These are phyloP conservation scores for Curvularia eragrostidis DNA, from an alignment of 2,329 filamentous ascomycete genomes.

Conservation along the genomic window DNA sequence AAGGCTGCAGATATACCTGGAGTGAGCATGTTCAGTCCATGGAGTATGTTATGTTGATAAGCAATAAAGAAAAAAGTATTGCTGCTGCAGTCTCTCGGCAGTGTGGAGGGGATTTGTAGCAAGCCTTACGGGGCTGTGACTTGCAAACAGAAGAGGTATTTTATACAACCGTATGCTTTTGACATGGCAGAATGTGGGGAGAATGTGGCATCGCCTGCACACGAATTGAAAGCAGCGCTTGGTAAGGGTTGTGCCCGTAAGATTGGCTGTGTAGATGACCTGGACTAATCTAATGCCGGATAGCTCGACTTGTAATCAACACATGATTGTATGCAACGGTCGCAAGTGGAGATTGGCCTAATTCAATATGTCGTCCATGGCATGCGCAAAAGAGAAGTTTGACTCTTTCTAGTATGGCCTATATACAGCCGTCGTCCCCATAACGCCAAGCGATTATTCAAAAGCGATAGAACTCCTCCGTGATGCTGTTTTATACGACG, in stretches of 20 bases:
- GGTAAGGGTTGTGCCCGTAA: too few relatives aligned
- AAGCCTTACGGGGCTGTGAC: conserved; percentile 2
- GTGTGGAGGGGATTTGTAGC: conserved; percentile 8
- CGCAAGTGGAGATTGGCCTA: conserved; percentile 2
- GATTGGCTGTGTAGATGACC: too few relatives aligned
- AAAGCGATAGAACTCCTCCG: conserved; percentile 29
- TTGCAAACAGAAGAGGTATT: conserved; percentile 20
- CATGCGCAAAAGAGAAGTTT: background rate
- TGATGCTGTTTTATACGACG: conserved; percentile 20
- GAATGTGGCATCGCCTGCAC: too few relatives aligned
- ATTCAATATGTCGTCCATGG: conserved; percentile 1
- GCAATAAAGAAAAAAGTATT: conserved; percentile 23
- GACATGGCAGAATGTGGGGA: conserved; percentile 15
- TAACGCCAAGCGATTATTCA: conserved; percentile 29
- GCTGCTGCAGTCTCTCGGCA: conserved; percentile 19
- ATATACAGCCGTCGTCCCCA: conserved; percentile 24
- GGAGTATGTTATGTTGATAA: conserved; percentile 15
- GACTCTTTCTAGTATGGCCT: conserved; percentile 16
- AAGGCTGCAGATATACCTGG: conserved; percentile 28
- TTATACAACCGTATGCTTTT: conserved; percentile 8
- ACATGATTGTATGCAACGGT: background rate
- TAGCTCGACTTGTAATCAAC: background rate
- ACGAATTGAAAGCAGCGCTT: too few relatives aligned
- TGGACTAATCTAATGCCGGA: too few relatives aligned
- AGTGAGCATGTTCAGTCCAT: conserved; percentile 17